phyloP scores from a whole-genome alignment of 805 yeast genomes.

The Kodamaea laetipori region DNA sequence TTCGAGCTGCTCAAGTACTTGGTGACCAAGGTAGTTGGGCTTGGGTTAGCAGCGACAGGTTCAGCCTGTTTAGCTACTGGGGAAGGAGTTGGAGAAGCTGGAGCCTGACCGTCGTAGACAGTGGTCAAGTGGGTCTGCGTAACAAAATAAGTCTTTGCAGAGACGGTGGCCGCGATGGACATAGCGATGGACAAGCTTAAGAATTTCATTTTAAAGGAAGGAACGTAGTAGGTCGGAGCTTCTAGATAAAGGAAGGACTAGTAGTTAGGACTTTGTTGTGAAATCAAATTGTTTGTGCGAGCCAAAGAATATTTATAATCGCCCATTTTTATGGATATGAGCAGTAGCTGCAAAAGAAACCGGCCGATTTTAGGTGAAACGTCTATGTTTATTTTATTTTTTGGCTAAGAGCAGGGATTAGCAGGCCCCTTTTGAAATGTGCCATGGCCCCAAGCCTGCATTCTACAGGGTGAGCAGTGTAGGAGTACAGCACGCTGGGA shows the following conservation, averaged over 20 bases:
- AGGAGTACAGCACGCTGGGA: too few relatives aligned
- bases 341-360: slow-evolving; percentile 1
- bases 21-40: slow-evolving; percentile 20
- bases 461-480: too few relatives aligned
- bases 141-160: slow-evolving; percentile 30
- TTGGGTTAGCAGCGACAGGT: too few relatives aligned
- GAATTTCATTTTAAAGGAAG: slow-evolving; percentile 24
- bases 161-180: slow-evolving; percentile 22
- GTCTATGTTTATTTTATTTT: too few relatives aligned
- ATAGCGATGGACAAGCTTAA: slow-evolving; percentile 24
- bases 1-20: slow-evolving; percentile 1
- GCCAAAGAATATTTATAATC: slow-evolving; percentile 2
- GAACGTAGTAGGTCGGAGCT: slow-evolving; percentile 10
- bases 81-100: slow-evolving; percentile 8
- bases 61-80: too few relatives aligned
- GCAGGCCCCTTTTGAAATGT: too few relatives aligned
- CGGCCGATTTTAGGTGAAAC: not conserved
- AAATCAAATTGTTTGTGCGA: slow-evolving; percentile 1
- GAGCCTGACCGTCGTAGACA: slow-evolving; percentile 20
- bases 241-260: slow-evolving; percentile 13
- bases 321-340: too few relatives aligned
- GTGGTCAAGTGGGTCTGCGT: slow-evolving; percentile 30
- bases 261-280: slow-evolving; percentile 4
- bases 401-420: too few relatives aligned
- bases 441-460: too few relatives aligned